A percentile compares a stretch with the other conserved stretches of the same genome.
Conservation (phyloP, 78 protist species). For the Dictyostelium intermedium region DNA sequence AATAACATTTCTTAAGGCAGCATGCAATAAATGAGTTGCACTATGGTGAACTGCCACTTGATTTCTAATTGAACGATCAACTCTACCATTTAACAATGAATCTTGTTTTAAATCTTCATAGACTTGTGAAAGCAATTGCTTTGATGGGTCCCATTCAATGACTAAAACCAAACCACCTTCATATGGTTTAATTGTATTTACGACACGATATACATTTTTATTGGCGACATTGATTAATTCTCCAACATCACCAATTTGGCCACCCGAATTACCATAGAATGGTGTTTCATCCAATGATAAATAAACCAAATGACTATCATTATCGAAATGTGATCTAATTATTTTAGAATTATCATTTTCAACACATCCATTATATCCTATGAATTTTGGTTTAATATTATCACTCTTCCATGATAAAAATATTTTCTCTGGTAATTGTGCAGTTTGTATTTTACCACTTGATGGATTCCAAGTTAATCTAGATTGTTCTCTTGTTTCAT, state of each 20-base stretch:
- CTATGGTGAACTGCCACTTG: conserved; percentile 70
- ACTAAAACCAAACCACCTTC: conserved; percentile 26
- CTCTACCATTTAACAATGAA: background rate
- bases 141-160: conserved; percentile 9
- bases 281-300: conserved; percentile 19
- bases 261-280: conserved; percentile 76
- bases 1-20: conserved; percentile 27
- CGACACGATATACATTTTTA: background rate
- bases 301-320: conserved; percentile 27
- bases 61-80: conserved; percentile 24
- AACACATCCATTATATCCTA: conserved; percentile 8
- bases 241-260: conserved; percentile 80
- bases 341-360: background rate
- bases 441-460: background rate
- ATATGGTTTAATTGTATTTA: conserved; percentile 53
- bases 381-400: conserved; percentile 4
- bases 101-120: background rate
- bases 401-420: conserved; percentile 50
- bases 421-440: background rate
- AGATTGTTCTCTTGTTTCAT: conserved; percentile 45
- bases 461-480: conserved; percentile 45
- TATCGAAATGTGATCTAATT: background rate
- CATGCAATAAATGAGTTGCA: conserved; percentile 78
- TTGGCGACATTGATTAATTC: background rate
- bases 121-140: background rate